Evolutionary conservation across 1,284 basidiomycete species (phyloP), one percentile per base, ranked within the genome.

Genomic region (Microbotryomycetes sp.): DNA sequence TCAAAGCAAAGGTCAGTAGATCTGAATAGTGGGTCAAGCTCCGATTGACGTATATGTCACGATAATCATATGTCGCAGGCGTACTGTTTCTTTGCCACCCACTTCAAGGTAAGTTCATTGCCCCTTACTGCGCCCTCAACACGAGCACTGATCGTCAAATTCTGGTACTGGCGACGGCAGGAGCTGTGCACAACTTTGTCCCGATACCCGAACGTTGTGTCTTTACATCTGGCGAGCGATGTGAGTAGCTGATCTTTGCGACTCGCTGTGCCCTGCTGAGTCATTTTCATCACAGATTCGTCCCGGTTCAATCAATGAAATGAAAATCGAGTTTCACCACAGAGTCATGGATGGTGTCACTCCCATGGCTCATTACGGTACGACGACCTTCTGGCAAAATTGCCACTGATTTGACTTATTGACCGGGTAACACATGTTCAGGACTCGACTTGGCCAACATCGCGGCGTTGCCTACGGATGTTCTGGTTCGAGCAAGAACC

Each of bases 81-180:
- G 12, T 88, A 87, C 67, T 86, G 88, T 2, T 88, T 96, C 76
- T 97, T 97, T 72, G 86, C 89, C 6, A 97, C 93, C 81, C 93
- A 73, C 67, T 81, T 76, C 61, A 66, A 63, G 47, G 56, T 51
- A 9, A 30, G 56, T 19, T 28, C 23, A 26, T 7, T 23, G 31
- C 0, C 15, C 28, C 25, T 5, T 50, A 30, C 16, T 12, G 16
- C 23, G 3, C 19, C 16, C 12, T 7, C 16, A 19, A 16, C 3
- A 9, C 30, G 29, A n/a, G n/a, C n/a, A 45, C 15, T 22, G 51
- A 14, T 26, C 26, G 19, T 15, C n/a, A 46, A 56, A n/a, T 32
- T 23, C 47, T 19, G 32, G 7, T 3, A 31, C 53, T 22, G 62
- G 36, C 25, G 48, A 1, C 79, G 89, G 84, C 84, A 15, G 80